phyloP scores from a whole-genome alignment of 345 rosid genomes.

The Melaleuca alternifolia region DNA sequence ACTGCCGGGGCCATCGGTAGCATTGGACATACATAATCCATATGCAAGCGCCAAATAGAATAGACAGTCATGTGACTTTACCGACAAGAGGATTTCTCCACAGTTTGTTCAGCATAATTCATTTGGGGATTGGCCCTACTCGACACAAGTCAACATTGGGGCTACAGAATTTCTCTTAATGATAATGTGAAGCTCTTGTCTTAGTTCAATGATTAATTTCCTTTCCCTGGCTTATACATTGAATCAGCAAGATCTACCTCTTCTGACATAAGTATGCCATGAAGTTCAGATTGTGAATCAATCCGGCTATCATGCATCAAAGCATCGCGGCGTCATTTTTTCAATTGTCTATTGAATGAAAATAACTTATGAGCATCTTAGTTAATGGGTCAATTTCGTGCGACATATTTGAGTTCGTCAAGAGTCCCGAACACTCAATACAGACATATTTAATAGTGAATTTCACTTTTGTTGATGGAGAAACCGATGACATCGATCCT shows the following conservation, averaged over 20 bases:
- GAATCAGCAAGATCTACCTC: not conserved
- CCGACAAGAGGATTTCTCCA: conserved; percentile 16
- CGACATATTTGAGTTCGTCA: not conserved
- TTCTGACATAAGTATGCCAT: not conserved
- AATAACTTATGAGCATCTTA: not conserved
- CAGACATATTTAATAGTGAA: not conserved
- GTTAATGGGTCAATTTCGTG: not conserved
- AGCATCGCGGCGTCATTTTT: not conserved
- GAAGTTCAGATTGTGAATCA: not conserved
- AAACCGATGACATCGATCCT: not conserved
- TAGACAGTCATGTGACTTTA: not conserved
- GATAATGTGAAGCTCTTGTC: not conserved
- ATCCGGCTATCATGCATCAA: not conserved
- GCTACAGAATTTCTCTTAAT: not conserved
- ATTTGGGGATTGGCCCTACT: not conserved
- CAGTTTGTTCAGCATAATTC: conserved; percentile 6
- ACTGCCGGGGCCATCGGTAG: not conserved
- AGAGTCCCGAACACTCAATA: not conserved
- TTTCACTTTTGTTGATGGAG: not conserved
- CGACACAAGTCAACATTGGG: conserved; percentile 1
- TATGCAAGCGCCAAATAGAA: not conserved
- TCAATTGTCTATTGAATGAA: not conserved
- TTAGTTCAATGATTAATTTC: not conserved
- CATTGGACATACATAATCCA: not conserved
- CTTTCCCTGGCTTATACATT: not conserved